Percentiles rank a stretch among this genome's conserved stretches.
Conservation (phyloP, 73 alveolate genomes). For the Stentor coeruleus region DNA sequence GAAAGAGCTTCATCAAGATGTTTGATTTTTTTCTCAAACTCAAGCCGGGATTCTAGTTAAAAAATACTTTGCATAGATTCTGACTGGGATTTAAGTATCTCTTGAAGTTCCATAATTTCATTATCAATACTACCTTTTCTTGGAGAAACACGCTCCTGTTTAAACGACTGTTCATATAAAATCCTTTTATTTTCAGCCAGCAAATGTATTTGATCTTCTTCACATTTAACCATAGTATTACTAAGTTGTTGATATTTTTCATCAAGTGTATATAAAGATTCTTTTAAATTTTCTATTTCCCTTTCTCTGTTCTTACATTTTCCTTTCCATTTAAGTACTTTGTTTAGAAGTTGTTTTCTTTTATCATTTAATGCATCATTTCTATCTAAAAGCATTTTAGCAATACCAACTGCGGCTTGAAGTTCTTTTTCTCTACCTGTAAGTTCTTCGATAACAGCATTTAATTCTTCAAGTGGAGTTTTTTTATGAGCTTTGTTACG, state of each 20-base stretch:
- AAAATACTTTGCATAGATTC: neutral
- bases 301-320: neutral
- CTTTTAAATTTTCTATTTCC: slow-evolving; percentile 3
- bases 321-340: neutral
- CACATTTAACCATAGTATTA: neutral
- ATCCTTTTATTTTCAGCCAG: slow-evolving; percentile 19
- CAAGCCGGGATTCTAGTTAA: neutral
- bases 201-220: neutral
- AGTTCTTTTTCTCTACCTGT: slow-evolving; percentile 12
- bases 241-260: slow-evolving; percentile 15
- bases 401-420: slow-evolving; percentile 17
- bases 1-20: neutral
- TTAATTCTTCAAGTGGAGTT: slow-evolving; percentile 13
- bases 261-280: neutral
- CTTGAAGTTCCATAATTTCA: slow-evolving; percentile 6
- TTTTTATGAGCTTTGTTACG: neutral
- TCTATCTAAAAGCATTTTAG: slow-evolving; percentile 1
- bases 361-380: neutral
- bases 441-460: slow-evolving; percentile 4
- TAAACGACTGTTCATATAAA: neutral
- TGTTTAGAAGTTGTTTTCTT: neutral
- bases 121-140: neutral
- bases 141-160: neutral
- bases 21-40: slow-evolving; percentile 11
- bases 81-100: neutral